A percentile compares a stretch with the other conserved stretches of the same genome.
Evolutionary conservation across 2,329 filamentous ascomycete genomes (phyloP).

Genomic region (Nothophoma quercina): DNA sequence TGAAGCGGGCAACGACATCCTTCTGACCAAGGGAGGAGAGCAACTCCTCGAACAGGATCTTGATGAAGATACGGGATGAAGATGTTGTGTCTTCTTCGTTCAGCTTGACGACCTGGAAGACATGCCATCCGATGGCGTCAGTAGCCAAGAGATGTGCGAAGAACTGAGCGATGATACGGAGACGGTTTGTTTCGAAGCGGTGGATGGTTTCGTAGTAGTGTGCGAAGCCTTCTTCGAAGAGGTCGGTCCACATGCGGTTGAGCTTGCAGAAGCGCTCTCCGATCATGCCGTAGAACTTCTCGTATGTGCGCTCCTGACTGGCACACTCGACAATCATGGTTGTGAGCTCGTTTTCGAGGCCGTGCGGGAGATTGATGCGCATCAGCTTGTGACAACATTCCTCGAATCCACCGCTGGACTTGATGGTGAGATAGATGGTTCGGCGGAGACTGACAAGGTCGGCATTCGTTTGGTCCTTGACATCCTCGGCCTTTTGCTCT

Average conservation of each 20-base stretch:
- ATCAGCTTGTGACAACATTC: slow-evolving; percentile 98
- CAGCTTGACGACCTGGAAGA: slow-evolving; percentile 81
- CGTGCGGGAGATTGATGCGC: slow-evolving; percentile 81
- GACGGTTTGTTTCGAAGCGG: slow-evolving; percentile 91
- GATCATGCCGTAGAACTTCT: slow-evolving; percentile 95
- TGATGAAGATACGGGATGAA: slow-evolving; percentile 96
- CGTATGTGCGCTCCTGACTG: slow-evolving; percentile 94
- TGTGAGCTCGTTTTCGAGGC: slow-evolving; percentile 87
- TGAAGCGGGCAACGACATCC: slow-evolving; percentile 78
- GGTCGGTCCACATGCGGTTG: slow-evolving; percentile 90
- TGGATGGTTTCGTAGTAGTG: slow-evolving; percentile 98
- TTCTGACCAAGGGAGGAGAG: slow-evolving; percentile 85
- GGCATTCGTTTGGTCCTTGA: slow-evolving; percentile 97
- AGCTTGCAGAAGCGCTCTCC: slow-evolving; percentile 95
- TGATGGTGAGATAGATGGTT: slow-evolving; percentile 97
- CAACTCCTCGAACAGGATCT: slow-evolving; percentile 94
- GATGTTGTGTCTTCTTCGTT: slow-evolving; percentile 98
- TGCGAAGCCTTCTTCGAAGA: slow-evolving; percentile 88
- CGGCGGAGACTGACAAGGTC: slow-evolving; percentile 92
- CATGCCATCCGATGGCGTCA: slow-evolving; percentile 92
- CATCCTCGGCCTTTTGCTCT: slow-evolving; percentile 85
- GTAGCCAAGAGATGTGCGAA: slow-evolving; percentile 90
- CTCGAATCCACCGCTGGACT: slow-evolving; percentile 94
- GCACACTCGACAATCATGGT: slow-evolving; percentile 98
- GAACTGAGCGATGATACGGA: slow-evolving; percentile 93